Evolutionary conservation across 192 early-diverging fungal genomes (phyloP).

Genomic region (Gryganskiella cystojenkinii): DNA sequence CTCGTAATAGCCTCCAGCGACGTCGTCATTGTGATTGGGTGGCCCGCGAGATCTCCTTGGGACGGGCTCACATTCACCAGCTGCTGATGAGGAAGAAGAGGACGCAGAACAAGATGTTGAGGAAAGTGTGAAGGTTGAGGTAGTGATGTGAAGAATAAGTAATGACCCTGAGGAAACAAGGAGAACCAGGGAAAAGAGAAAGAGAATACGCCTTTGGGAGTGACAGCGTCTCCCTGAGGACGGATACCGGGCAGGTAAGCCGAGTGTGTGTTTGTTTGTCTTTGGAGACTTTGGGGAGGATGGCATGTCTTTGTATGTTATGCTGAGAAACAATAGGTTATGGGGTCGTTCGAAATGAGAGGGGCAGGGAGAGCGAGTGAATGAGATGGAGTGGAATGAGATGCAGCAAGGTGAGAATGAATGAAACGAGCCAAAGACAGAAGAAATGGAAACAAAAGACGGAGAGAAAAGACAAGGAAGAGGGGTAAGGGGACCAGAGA

Average conservation of each 20-base stretch:
- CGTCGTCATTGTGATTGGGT: slow-evolving; percentile 8
- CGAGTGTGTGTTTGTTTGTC: slow-evolving; percentile 17
- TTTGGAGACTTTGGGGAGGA: slow-evolving; percentile 39
- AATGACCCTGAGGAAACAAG: slow-evolving; percentile 48
- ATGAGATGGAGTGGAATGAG: neutral
- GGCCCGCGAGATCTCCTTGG: slow-evolving; percentile 14
- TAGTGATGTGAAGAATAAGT: slow-evolving; percentile 41
- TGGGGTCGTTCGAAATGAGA: neutral
- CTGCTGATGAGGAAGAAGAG: slow-evolving; percentile 18
- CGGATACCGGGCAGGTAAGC: slow-evolving; percentile 24
- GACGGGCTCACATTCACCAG: slow-evolving; percentile 11
- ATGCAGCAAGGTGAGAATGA: neutral
- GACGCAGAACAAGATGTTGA: slow-evolving; percentile 7
- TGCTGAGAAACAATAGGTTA: neutral
- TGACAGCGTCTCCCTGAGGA: slow-evolving; percentile 38
- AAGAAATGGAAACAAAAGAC: neutral
- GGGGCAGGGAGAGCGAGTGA: neutral
- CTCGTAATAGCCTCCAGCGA: neutral
- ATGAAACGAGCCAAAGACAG: neutral
- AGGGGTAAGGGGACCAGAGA: no score
- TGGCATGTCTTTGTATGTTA: slow-evolving; percentile 12
- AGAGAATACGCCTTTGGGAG: slow-evolving; percentile 30
- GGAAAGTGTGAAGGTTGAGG: slow-evolving; percentile 12
- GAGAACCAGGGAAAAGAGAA: slow-evolving; percentile 38
- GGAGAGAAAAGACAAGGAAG: neutral